phyloP scores from a whole-genome alignment of 768 basidiomycete species.

The Chalciporus pseudorubinellus region DNA sequence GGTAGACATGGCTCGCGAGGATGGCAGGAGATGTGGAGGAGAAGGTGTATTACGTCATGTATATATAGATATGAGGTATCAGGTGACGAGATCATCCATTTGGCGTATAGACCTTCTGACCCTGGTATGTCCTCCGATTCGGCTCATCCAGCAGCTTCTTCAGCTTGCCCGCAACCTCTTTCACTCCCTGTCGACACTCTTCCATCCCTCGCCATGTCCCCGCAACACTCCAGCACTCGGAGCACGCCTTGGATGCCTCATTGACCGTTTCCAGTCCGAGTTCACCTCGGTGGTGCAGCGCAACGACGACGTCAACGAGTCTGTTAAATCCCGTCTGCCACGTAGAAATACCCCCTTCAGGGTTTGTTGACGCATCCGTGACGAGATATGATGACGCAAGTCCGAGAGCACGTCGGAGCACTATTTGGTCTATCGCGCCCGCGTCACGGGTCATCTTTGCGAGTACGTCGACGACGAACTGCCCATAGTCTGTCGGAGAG shows the following conservation, averaged over 20 bases:
- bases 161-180: constrained; percentile 58
- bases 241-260: constrained; percentile 58
- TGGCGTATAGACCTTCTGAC: constrained; percentile 33
- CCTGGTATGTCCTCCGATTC: constrained; percentile 30
- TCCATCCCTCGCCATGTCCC: constrained; percentile 68
- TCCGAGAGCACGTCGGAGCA: constrained; percentile 61
- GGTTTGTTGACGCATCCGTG: constrained; percentile 66
- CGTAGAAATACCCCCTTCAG: constrained; percentile 50
- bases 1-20: background rate
- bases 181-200: constrained; percentile 60
- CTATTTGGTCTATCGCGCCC: constrained; percentile 54
- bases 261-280: constrained; percentile 77
- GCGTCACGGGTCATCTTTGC: constrained; percentile 47
- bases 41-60: constrained; percentile 18
- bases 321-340: constrained; percentile 69
- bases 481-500: constrained; percentile 56
- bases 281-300: constrained; percentile 63
- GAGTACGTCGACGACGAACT: constrained; percentile 57
- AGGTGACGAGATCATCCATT: constrained; percentile 10
- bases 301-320: constrained; percentile 69
- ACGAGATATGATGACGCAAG: constrained; percentile 79
- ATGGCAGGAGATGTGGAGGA: background rate
- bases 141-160: constrained; percentile 44
- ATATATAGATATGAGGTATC: too few relatives aligned
- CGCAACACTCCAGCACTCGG: constrained; percentile 77